phyloP scores from a whole-genome alignment of 2,329 filamentous ascomycete genomes.

The Phialophora verrucosa region DNA sequence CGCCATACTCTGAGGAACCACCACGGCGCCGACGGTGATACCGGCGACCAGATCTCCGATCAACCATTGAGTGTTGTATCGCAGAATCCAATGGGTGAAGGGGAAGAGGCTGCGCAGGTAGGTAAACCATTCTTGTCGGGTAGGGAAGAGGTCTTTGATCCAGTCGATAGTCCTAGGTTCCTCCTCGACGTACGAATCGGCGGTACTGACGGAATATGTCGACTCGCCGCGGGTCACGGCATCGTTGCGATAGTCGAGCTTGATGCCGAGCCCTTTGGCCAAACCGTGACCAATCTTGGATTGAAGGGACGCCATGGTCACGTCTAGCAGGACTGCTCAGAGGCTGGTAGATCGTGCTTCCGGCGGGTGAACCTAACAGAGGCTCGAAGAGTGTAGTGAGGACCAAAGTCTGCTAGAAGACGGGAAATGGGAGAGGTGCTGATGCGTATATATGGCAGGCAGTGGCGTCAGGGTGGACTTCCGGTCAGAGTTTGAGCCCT shows the following conservation, averaged over 20 bases:
- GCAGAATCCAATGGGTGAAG: conserved; percentile 83
- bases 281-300: conserved; percentile 72
- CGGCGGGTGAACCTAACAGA: conserved; percentile 17
- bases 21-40: conserved; percentile 75
- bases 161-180: conserved; percentile 78
- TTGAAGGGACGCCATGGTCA: conserved; percentile 39
- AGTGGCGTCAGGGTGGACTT: conserved; percentile 15
- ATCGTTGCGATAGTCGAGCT: conserved; percentile 70
- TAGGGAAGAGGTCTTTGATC: conserved; percentile 69
- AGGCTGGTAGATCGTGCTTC: conserved; percentile 19
- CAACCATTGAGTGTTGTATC: conserved; percentile 91
- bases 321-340: conserved; percentile 8
- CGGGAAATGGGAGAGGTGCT: neutral
- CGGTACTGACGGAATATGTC: conserved; percentile 72
- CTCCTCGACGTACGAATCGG: conserved; percentile 80
- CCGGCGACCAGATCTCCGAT: conserved; percentile 86
- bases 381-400: neutral
- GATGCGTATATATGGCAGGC: conserved; percentile 10
- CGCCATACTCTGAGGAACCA: conserved; percentile 97
- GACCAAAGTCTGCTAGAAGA: neutral
- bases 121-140: conserved; percentile 55
- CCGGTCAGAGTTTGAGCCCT: conserved; percentile 18
- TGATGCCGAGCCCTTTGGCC: conserved; percentile 82
- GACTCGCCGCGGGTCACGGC: conserved; percentile 78
- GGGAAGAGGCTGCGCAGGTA: conserved; percentile 82